A percentile compares a stretch with the other conserved stretches of the same genome.
phyloP scores from a whole-genome alignment of 2,329 filamentous ascomycete genomes.

The Colletotrichum lentis region DNA sequence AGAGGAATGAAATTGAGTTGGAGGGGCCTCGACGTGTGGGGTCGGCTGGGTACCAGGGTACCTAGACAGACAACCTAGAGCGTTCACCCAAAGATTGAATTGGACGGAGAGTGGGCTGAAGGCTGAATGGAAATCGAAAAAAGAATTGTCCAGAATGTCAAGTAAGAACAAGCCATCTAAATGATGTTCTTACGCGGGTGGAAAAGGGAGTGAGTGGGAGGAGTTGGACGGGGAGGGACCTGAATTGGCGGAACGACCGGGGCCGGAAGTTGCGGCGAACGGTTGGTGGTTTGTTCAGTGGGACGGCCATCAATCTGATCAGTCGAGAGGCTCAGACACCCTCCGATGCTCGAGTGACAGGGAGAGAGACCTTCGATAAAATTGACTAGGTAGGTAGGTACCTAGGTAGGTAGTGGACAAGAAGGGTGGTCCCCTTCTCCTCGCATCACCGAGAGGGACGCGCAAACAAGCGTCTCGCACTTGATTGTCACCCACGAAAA shows the following conservation, averaged over 20 bases:
- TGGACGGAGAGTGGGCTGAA: background rate
- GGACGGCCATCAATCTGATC: too few relatives aligned
- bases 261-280: too few relatives aligned
- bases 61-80: background rate
- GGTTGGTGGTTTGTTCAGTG: too few relatives aligned
- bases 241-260: too few relatives aligned
- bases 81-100: slow-evolving; percentile 23
- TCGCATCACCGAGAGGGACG: slow-evolving; percentile 2
- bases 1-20: slow-evolving; percentile 20
- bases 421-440: background rate
- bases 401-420: slow-evolving; percentile 11
- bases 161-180: too few relatives aligned
- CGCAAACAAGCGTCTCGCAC: slow-evolving; percentile 9
- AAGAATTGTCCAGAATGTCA: background rate
- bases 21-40: slow-evolving; percentile 21
- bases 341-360: too few relatives aligned
- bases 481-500: background rate
- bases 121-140: background rate
- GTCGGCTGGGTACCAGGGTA: background rate
- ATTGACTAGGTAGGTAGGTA: background rate
- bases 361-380: too few relatives aligned
- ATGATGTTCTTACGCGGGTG: background rate
- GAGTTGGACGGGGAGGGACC: background rate
- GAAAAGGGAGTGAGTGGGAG: background rate
- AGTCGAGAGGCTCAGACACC: too few relatives aligned